Conservation (phyloP, 225 moss, liverwort and hornwort genomes). For the Antitrichia curtipendula region DNA sequence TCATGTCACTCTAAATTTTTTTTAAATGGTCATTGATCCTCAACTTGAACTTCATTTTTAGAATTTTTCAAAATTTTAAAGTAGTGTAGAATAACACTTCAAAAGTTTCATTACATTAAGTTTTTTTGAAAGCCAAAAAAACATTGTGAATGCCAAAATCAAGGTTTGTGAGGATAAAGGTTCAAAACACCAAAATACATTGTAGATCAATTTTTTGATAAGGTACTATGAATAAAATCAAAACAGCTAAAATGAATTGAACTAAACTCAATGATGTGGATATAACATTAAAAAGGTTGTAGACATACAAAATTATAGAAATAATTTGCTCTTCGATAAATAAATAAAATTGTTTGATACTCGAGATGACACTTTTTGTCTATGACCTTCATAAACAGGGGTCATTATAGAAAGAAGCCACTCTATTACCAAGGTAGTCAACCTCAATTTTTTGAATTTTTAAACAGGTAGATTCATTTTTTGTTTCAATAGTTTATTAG, state of each 20-base stretch:
- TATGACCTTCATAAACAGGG: rapidly evolving
- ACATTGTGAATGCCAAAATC: neutral
- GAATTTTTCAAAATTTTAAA: neutral
- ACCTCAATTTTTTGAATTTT: neutral
- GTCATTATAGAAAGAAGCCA: neutral
- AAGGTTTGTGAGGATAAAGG: neutral
- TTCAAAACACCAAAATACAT: neutral
- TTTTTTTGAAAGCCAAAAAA: neutral
- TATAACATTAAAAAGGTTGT: neutral
- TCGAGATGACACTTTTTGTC: neutral
- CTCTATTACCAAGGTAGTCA: neutral
- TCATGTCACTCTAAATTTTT: neutral
- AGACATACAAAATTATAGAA: neutral
- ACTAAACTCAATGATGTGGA: too few species aligned
- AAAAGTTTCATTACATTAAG: neutral
- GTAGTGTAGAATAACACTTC: neutral
- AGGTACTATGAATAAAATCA: too few species aligned
- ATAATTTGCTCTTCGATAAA: neutral
- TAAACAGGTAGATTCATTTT: neutral
- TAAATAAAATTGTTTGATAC: neutral
- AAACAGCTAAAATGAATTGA: too few species aligned
- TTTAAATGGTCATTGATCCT: neutral
- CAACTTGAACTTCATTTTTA: neutral
- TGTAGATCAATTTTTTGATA: neutral
- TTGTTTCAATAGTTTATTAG: neutral